phyloP scores from a whole-genome alignment of 2,329 filamentous ascomycete species.

The Samsoniella hepiali region DNA sequence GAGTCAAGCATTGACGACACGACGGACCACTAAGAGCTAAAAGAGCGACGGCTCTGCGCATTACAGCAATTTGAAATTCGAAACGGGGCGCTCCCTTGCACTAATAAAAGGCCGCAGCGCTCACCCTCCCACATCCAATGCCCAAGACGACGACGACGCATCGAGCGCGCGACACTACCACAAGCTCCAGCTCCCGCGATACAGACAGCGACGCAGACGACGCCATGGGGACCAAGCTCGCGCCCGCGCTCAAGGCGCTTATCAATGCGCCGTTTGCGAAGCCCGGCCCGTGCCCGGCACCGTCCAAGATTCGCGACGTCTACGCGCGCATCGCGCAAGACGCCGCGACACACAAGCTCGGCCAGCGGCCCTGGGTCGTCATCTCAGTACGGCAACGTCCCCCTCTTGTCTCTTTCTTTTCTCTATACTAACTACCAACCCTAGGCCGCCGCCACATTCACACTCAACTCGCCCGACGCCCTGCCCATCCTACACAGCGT shows the following conservation, averaged over 20 bases:
- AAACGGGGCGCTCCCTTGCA: too few relatives aligned
- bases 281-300: conserved; percentile 62
- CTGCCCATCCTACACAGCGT: conserved; percentile 60
- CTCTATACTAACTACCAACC: not conserved
- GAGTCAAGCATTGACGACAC: too few relatives aligned
- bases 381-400: conserved; percentile 49
- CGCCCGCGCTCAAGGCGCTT: conserved; percentile 66
- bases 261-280: conserved; percentile 67
- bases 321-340: conserved; percentile 63
- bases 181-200: conserved; percentile 4
- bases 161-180: conserved; percentile 14
- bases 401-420: not conserved
- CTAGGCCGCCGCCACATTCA: conserved; percentile 77
- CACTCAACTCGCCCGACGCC: conserved; percentile 79
- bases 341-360: conserved; percentile 60
- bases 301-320: conserved; percentile 57
- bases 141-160: not conserved
- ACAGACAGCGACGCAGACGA: conserved; percentile 39
- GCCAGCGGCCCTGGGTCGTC: conserved; percentile 62
- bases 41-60: too few relatives aligned
- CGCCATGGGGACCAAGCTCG: conserved; percentile 61
- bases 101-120: not conserved
- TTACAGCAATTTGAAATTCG: too few relatives aligned
- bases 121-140: not conserved
- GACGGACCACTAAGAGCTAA: too few relatives aligned